Evolutionary conservation across 2,329 filamentous ascomycete genomes (phyloP).

Genomic region (Fusarium sp.): DNA sequence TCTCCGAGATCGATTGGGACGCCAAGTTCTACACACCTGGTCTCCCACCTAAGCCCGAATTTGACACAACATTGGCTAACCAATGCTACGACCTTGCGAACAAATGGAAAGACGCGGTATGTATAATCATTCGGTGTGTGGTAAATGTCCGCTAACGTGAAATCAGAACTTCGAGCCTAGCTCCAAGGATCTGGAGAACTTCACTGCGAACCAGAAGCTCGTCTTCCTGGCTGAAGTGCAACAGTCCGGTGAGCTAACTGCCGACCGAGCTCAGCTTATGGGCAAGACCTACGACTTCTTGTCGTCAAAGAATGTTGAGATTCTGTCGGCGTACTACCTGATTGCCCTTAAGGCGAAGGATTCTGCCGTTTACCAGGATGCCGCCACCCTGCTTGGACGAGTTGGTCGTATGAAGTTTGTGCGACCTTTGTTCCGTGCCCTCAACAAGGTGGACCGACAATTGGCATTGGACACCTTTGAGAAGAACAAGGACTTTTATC

Average conservation of each 20-base stretch:
- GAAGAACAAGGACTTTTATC: slow-evolving; percentile 91
- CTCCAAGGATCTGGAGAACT: slow-evolving; percentile 74
- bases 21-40: slow-evolving; percentile 89
- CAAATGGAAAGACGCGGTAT: slow-evolving; percentile 77
- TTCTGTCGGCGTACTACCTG: slow-evolving; percentile 82
- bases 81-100: slow-evolving; percentile 84
- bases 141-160: slow-evolving; percentile 43
- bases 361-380: slow-evolving; percentile 73
- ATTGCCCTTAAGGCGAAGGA: slow-evolving; percentile 82
- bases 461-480: slow-evolving; percentile 86
- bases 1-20: slow-evolving; percentile 87
- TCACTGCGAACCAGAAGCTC: slow-evolving; percentile 88
- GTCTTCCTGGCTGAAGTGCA: slow-evolving; percentile 89
- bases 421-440: slow-evolving; percentile 79
- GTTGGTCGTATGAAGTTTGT: slow-evolving; percentile 99
- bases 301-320: slow-evolving; percentile 85
- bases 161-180: slow-evolving; percentile 70
- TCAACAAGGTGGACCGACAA: slow-evolving; percentile 78
- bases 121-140: slow-evolving; percentile 43
- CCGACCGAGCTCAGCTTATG: slow-evolving; percentile 75
- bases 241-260: slow-evolving; percentile 68
- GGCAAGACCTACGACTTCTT: slow-evolving; percentile 79
- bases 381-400: slow-evolving; percentile 78
- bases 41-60: slow-evolving; percentile 87
- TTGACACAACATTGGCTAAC: slow-evolving; percentile 89